phyloP scores from a whole-genome alignment of 441 rosid species.

The Arabidopsis hybrid region DNA sequence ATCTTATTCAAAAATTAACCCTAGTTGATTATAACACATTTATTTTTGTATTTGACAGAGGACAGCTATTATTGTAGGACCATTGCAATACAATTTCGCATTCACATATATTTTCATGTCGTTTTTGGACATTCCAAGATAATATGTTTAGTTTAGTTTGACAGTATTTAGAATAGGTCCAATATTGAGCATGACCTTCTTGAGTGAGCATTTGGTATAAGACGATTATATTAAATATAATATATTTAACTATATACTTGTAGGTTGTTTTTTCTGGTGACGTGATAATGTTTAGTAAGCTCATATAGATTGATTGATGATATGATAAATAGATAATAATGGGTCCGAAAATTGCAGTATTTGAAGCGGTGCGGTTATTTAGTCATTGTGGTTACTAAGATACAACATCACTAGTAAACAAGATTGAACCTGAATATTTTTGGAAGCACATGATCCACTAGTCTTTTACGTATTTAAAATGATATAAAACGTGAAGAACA shows the following conservation, averaged over 20 bases:
- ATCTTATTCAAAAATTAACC: neutral
- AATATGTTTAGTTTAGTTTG: conserved; percentile 30
- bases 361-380: conserved; percentile 34
- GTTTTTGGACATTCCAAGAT: conserved; percentile 37
- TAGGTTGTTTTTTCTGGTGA: neutral
- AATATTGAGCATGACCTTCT: conserved; percentile 8
- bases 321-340: neutral
- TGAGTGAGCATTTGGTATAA: conserved; percentile 14
- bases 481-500: too few species aligned
- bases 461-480: too few species aligned
- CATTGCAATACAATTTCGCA: conserved; percentile 38
- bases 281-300: neutral
- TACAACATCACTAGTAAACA: conserved; percentile 13
- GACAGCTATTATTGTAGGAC: conserved; percentile 48
- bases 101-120: conserved; percentile 46
- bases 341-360: neutral
- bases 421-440: neutral
- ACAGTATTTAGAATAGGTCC: conserved; percentile 17
- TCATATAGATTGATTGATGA: neutral
- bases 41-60: conserved; percentile 28
- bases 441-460: neutral
- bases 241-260: neutral
- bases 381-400: conserved; percentile 16
- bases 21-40: neutral
- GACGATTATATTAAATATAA: neutral